Conservation (phyloP, 352 stramenopile species). For the Phytophthora aleatoria region DNA sequence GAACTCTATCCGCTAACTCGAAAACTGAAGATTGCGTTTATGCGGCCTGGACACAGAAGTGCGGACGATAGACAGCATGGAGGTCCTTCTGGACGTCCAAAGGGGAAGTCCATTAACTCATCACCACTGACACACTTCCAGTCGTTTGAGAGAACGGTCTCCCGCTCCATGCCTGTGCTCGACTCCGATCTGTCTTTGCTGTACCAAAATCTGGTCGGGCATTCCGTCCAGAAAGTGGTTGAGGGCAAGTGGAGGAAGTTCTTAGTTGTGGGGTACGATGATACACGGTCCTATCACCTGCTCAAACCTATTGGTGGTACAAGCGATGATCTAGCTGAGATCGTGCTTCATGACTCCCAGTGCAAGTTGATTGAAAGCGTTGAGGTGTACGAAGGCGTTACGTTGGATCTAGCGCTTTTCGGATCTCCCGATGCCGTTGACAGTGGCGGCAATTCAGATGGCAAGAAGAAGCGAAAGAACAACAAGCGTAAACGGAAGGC, state of each 20-base stretch:
- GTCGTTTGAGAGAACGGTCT: slow-evolving; percentile 84
- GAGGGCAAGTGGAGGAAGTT: slow-evolving; percentile 86
- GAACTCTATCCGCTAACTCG: slow-evolving; percentile 80
- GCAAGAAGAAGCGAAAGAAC: slow-evolving; percentile 67
- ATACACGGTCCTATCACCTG: slow-evolving; percentile 57
- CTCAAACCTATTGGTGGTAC: slow-evolving; percentile 50
- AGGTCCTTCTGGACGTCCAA: slow-evolving; percentile 8
- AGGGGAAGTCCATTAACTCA: slow-evolving; percentile 60
- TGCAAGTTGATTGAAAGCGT: slow-evolving; percentile 61
- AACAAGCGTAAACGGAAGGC: slow-evolving; percentile 66
- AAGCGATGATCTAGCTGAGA: slow-evolving; percentile 55
- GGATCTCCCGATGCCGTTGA: slow-evolving; percentile 30
- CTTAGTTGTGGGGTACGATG: slow-evolving; percentile 71
- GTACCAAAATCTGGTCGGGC: slow-evolving; percentile 73
- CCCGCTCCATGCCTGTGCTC: slow-evolving; percentile 58
- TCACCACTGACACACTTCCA: slow-evolving; percentile 85
- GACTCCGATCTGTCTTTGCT: slow-evolving; percentile 57
- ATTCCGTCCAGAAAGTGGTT: slow-evolving; percentile 73
- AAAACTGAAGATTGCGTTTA: slow-evolving; percentile 67
- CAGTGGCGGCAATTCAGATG: slow-evolving; percentile 11
- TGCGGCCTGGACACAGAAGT: slow-evolving; percentile 32
- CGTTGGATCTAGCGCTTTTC: slow-evolving; percentile 57
- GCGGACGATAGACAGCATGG: slow-evolving; percentile 6
- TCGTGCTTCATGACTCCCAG: slow-evolving; percentile 81
- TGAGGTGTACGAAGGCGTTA: slow-evolving; percentile 52